Evolutionary conservation across 768 basidiomycete genomes (phyloP).

Genomic region (Clavaria fumosa): DNA sequence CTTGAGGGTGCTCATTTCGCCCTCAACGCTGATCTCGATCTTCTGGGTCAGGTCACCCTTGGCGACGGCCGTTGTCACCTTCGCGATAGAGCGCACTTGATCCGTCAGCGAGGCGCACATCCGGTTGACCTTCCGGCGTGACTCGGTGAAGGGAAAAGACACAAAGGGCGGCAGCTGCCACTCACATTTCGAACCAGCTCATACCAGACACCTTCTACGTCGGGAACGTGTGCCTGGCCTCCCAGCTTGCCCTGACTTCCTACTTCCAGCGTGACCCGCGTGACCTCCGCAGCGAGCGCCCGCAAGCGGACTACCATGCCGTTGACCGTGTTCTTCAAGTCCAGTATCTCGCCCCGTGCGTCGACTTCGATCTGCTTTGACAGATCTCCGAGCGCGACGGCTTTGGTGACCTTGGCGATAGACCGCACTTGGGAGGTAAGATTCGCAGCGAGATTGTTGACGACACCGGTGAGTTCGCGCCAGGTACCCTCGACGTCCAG

Average conservation of each 20-base stretch:
- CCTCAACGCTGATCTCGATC: slow-evolving; percentile 80
- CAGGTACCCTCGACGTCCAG: slow-evolving; percentile 85
- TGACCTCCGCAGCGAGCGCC: slow-evolving; percentile 68
- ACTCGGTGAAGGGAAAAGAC: too few species aligned
- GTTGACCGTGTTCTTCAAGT: slow-evolving; percentile 54
- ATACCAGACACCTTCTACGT: slow-evolving; percentile 86
- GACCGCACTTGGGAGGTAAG: slow-evolving; percentile 76
- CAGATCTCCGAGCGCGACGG: slow-evolving; percentile 82
- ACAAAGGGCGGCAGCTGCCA: slow-evolving; percentile 3
- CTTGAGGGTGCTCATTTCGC: slow-evolving; percentile 75
- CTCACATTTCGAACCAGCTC: slow-evolving; percentile 64
- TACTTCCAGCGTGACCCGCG: slow-evolving; percentile 72
- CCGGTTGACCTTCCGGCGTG: slow-evolving; percentile 40
- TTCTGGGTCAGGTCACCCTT: slow-evolving; percentile 84
- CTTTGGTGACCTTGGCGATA: slow-evolving; percentile 86
- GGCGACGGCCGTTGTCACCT: slow-evolving; percentile 81
- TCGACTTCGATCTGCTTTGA: slow-evolving; percentile 88
- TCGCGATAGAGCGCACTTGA: slow-evolving; percentile 70
- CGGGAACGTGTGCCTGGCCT: slow-evolving; percentile 75
- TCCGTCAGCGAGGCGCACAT: slow-evolving; percentile 74
- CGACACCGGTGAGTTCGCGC: slow-evolving; percentile 69
- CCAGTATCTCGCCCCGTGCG: slow-evolving; percentile 77
- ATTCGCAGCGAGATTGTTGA: slow-evolving; percentile 71
- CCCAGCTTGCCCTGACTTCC: slow-evolving; percentile 82
- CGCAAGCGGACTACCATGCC: slow-evolving; percentile 43